These are phyloP conservation scores for Ottelia alismoides DNA, from an alignment of 106 monocot genomes.

Conservation along the genomic window DNA sequence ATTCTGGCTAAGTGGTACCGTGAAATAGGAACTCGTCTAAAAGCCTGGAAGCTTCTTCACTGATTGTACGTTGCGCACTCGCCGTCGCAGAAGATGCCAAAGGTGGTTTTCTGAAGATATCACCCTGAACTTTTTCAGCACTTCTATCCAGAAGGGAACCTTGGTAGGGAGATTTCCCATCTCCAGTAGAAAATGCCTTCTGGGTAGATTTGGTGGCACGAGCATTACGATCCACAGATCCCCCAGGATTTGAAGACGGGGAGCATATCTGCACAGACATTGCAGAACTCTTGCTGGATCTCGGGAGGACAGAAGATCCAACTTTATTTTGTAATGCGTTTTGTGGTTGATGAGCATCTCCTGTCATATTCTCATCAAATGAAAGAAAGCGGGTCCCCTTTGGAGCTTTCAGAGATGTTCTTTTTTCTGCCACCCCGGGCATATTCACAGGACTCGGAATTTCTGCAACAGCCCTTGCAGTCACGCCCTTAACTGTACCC, in stretches of 20 bases:
- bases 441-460: slow-evolving; percentile 1
- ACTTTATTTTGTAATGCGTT: neutral
- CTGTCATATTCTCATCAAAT: slow-evolving; percentile 28
- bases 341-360: neutral
- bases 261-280: neutral
- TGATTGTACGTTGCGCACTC: slow-evolving; percentile 11
- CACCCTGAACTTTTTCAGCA: neutral
- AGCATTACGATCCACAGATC: no score
- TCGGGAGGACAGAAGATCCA: neutral
- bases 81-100: slow-evolving; percentile 1
- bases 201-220: no score
- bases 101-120: neutral
- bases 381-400: slow-evolving; percentile 68
- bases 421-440: neutral
- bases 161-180: neutral
- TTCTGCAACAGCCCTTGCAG: slow-evolving; percentile 1
- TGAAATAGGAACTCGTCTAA: slow-evolving; percentile 76
- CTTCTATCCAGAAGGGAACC: neutral
- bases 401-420: slow-evolving; percentile 24
- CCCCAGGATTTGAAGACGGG: neutral
- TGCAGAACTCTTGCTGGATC: neutral
- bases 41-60: slow-evolving; percentile 70
- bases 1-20: slow-evolving; percentile 11
- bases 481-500: neutral
- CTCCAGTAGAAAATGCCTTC: no score